Evolutionary conservation across 2,329 filamentous ascomycete species (phyloP).

Genomic region (Cryphonectria japonica): DNA sequence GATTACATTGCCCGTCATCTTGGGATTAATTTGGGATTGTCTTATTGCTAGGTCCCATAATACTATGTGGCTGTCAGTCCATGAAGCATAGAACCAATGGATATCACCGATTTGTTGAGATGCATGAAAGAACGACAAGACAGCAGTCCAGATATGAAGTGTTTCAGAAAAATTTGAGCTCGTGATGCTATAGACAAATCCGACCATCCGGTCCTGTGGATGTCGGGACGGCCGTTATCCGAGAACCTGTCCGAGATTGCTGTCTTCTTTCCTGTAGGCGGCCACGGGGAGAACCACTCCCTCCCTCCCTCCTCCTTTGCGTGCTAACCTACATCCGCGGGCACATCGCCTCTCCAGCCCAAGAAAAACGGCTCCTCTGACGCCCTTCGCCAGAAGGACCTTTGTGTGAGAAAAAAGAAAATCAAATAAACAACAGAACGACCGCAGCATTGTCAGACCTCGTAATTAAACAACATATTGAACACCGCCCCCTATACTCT

Average conservation of each 20-base stretch:
- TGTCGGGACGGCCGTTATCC: conserved; percentile 27
- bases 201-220: conserved; percentile 25
- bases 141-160: conserved; percentile 21
- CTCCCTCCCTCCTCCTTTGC: conserved; percentile 16
- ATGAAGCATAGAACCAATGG: background rate
- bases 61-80: background rate
- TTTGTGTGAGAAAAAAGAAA: conserved; percentile 15
- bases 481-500: conserved; percentile 41
- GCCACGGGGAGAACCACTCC: conserved; percentile 16
- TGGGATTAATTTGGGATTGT: no score
- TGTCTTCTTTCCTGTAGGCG: conserved; percentile 26
- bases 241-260: conserved; percentile 30
- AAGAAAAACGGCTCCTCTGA: conserved; percentile 10
- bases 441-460: conserved; percentile 30
- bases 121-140: background rate
- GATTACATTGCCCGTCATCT: no score
- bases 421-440: conserved; percentile 18
- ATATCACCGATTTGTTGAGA: no score
- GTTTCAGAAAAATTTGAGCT: conserved; percentile 28
- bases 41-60: no score
- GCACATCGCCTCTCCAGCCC: conserved; percentile 8
- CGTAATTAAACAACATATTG: conserved; percentile 57
- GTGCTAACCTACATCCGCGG: conserved; percentile 16
- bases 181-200: conserved; percentile 33
- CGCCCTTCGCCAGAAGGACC: conserved; percentile 28